Evolutionary conservation across 139 green algal species (phyloP).

Genomic region (Chlorella sp.): DNA sequence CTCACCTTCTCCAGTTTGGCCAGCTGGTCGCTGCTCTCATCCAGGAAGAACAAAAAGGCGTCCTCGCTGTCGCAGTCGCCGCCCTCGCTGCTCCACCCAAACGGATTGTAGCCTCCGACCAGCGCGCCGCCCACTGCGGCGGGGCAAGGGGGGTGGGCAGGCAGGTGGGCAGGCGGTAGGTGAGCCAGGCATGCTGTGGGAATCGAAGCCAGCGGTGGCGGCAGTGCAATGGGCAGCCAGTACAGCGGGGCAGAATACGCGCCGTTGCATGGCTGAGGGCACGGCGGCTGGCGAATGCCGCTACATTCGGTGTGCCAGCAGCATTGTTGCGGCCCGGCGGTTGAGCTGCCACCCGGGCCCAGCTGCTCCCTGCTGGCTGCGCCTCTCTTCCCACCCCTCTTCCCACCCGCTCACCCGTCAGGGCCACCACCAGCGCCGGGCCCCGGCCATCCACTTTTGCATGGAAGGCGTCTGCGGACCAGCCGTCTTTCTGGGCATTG

Average conservation of each 20-base stretch:
- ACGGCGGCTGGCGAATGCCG: too few species aligned
- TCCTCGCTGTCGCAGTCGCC: conserved; percentile 68
- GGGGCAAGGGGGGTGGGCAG: not conserved
- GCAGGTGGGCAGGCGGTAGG: not conserved
- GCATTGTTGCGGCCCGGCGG: not conserved
- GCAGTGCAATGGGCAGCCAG: too few species aligned
- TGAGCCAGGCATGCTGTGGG: not conserved
- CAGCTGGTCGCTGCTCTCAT: conserved; percentile 40
- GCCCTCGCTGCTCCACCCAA: conserved; percentile 64
- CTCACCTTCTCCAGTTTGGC: conserved; percentile 74
- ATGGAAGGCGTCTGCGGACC: conserved; percentile 69
- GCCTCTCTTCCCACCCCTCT: not conserved
- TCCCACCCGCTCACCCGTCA: not conserved
- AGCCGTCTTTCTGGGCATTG: conserved; percentile 66
- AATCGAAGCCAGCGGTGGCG: too few species aligned
- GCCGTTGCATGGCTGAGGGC: too few species aligned
- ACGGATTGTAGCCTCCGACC: conserved; percentile 75
- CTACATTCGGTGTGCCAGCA: too few species aligned
- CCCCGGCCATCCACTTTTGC: conserved; percentile 61
- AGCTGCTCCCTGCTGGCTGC: not conserved
- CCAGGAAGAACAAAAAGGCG: conserved; percentile 83
- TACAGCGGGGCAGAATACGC: too few species aligned
- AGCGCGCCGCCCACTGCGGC: conserved; percentile 53
- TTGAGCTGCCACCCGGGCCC: not conserved
- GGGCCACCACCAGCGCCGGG: conserved; percentile 42